Conservation (phyloP, 2,329 filamentous ascomycete species). For the Cephalotrichum gorgonifer region DNA sequence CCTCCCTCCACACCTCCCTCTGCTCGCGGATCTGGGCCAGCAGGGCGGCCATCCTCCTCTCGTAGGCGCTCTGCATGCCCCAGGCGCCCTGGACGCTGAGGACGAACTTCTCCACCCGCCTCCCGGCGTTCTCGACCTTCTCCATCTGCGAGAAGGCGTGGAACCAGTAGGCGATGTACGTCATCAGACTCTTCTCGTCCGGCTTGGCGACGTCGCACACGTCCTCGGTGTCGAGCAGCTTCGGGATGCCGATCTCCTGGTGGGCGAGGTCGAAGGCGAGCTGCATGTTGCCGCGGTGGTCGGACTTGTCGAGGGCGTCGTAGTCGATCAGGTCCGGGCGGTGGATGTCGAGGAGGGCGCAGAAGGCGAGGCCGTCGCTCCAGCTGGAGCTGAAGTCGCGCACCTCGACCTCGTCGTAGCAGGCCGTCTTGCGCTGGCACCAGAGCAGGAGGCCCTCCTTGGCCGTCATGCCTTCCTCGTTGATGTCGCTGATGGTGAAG, state of each 20-base stretch:
- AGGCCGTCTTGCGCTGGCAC: constrained; percentile 98
- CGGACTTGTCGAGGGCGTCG: constrained; percentile 83
- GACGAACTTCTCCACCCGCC: constrained; percentile 95
- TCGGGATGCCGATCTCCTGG: constrained; percentile 93
- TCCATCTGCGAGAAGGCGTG: constrained; percentile 99
- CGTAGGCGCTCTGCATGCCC: constrained; percentile 98
- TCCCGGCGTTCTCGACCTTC: constrained; percentile 92
- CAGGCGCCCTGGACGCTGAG: constrained; percentile 98
- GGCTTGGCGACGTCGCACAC: constrained; percentile 94
- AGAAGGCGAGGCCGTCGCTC: constrained; percentile 97
- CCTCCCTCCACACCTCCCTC: constrained; percentile 63
- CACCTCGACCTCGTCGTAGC: constrained; percentile 94
- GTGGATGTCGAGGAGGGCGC: constrained; percentile 92
- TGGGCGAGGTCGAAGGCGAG: constrained; percentile 92
- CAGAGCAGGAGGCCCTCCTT: constrained; percentile 91
- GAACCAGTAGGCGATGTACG: constrained; percentile 99
- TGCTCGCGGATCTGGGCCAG: constrained; percentile 66
- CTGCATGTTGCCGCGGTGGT: constrained; percentile 96
- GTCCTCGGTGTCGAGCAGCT: constrained; percentile 92
- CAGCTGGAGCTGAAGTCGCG: constrained; percentile 91
- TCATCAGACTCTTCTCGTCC: constrained; percentile 95
- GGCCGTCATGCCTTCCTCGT: constrained; percentile 92
- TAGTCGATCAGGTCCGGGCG: constrained; percentile 95
- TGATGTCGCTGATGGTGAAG: constrained; percentile 98
- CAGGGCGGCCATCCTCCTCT: constrained; percentile 78